Evolutionary conservation across 1,139 yeast genomes (phyloP).

Genomic region (Meyerozyma sp.): DNA sequence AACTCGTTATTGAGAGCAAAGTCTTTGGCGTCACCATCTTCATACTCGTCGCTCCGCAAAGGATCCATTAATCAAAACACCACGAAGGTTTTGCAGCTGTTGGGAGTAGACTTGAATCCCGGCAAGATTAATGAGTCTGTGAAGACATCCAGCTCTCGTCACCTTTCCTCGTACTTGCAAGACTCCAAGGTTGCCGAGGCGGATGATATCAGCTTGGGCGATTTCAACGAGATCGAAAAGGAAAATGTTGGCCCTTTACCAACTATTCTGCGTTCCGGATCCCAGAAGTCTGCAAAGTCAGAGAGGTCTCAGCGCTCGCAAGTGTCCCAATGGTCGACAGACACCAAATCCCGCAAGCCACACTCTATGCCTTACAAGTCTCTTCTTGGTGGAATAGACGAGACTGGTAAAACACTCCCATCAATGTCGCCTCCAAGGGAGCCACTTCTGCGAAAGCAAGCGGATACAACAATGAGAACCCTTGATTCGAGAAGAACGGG

Average conservation of each 20-base stretch:
- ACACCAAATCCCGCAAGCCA: background rate
- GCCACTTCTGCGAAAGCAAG: background rate
- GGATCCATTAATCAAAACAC: slow-evolving; percentile 23
- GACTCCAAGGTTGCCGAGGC: slow-evolving; percentile 11
- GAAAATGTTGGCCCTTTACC: background rate
- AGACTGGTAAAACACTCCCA: slow-evolving; percentile 6
- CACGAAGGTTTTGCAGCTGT: slow-evolving; percentile 34
- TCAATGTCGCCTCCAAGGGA: background rate
- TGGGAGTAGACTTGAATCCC: slow-evolving; percentile 39
- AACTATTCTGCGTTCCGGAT: background rate
- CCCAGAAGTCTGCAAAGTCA: background rate
- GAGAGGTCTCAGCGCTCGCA: background rate
- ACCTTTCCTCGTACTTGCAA: slow-evolving; percentile 30
- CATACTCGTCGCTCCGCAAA: slow-evolving; percentile 17
- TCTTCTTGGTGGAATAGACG: slow-evolving; percentile 20
- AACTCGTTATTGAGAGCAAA: slow-evolving; percentile 34
- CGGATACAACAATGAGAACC: slow-evolving; percentile 6
- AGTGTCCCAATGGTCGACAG: background rate
- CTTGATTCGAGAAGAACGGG: slow-evolving; percentile 6
- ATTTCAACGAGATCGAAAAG: slow-evolving; percentile 12
- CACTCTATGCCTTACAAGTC: slow-evolving; percentile 16
- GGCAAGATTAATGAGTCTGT: slow-evolving; percentile 18
- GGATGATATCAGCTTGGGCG: slow-evolving; percentile 15
- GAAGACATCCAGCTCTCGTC: slow-evolving; percentile 43
- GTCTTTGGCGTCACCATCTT: slow-evolving; percentile 28